Evolutionary conservation across 371 early-diverging fungal species (phyloP), one percentile per base, ranked within the genome.

Genomic region (Circinella umbellata): DNA sequence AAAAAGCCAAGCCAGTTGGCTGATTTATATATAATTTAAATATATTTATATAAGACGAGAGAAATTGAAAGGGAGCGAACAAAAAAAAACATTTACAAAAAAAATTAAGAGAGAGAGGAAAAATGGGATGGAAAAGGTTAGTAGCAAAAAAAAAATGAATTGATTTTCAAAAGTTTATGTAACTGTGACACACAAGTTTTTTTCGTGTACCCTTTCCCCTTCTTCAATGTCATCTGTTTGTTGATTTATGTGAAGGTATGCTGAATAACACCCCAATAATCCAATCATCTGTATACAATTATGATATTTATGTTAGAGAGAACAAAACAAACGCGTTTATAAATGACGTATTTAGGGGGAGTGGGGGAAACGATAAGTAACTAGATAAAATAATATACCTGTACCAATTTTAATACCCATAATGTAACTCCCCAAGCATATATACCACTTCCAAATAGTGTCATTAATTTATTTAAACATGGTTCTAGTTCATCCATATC

Each of bases 361-460:
- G 27, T 27, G 27, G 27, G 27, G 1, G 42, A 42, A 42, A 42
- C 42, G 11, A 42, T 42, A 42, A 42, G 1, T 42, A 9, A 42
- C 6, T 9, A 9, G 4, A 6, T 10, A 4, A 39, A 6, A 6
- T 39, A 39, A 6, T 42, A 65, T 73, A 73, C 73, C 62, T 73
- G 73, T 9, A 73, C 46, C 54, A 73, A 47, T 17, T 70, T 73
- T 14, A 70, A 46, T 14, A 64, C n/a, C 67, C 67, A 69, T 18
- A 73, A 65, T 13, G 53, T 49, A 17, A 69, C 10, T 0, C 73
- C 73, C 73, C 73, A 73, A 5, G 55, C 47, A 48, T 69, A 73
- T 11, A 73, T 65, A 14, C 65, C 55, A 4, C 38, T 15, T 65
- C 73, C 73, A 66, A 73, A 69, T 15, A 18, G 36, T 11, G 60